Evolutionary conservation across 768 basidiomycete species (phyloP), one percentile per base, ranked within the genome.

Genomic region (Mycena alexandri): DNA sequence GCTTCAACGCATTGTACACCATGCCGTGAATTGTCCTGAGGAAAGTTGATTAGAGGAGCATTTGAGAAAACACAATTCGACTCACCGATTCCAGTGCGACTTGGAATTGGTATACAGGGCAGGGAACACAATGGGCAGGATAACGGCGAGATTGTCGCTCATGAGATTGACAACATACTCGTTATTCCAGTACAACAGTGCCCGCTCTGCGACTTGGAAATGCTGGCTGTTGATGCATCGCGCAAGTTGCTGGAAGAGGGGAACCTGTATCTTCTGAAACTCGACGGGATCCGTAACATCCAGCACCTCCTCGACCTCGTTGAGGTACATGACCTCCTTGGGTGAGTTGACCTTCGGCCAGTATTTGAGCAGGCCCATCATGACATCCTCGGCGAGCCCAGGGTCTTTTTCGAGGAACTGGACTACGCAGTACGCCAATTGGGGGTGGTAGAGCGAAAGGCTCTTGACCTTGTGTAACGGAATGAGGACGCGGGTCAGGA

Each of bases 321-420:
- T 98, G 65, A 99, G 84, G 83, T 94, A 99, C 98, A 99, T 99
- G 79, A 99, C 98, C 76, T 99, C 98, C 83, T 99, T 99, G 17
- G 96, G 96, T 38, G 94, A 95, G 79, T 99, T 99, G 73, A 99
- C 98, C 80, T 99, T 99, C 36, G 98, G 98, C 98, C 98, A 99
- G 80, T 87, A 99, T 79, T 93, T 92, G 77, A 99, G 87, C n/a
- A 99, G 84, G 21, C 98, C 98, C 72, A 96, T 82, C 82, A 99
- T 93, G 33, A 99, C 98, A 43, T 99, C 96, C 81, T 99, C 94
- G 22, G 95, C 96, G 51, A 99, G 84, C 8, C 87, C 79, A 3
- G 95, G 86, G 69, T 99, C 98, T 82, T 99, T 99, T 79, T 99
- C 98, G 69, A 99, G 80, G 84, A 98, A 99, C 79, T 99, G 98